These are phyloP conservation scores for Plasmodium vivax DNA, from an alignment of 169 alveolate genomes.

Conservation along the genomic window DNA sequence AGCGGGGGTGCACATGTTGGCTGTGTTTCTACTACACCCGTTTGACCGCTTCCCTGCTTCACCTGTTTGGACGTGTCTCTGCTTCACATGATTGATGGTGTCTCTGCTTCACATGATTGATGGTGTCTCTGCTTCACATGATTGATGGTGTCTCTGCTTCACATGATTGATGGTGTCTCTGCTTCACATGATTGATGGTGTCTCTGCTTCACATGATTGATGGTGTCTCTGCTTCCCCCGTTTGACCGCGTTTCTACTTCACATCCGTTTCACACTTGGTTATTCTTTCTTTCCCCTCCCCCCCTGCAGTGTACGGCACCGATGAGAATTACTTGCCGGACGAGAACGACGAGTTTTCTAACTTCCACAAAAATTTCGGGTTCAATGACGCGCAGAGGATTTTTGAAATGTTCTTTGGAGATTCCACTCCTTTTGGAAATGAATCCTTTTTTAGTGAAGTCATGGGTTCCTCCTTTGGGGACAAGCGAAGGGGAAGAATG, in stretches of 20 bases:
- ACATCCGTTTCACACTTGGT: too few species aligned
- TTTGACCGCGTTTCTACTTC: neutral
- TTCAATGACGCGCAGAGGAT: slow-evolving; percentile 79
- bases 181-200: too few species aligned
- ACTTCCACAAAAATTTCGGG: slow-evolving; percentile 74
- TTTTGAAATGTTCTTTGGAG: slow-evolving; percentile 80
- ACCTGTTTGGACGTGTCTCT: too few species aligned
- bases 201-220: too few species aligned
- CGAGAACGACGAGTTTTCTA: slow-evolving; percentile 63
- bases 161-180: too few species aligned
- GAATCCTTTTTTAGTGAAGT: slow-evolving; percentile 70
- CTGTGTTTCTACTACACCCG: too few species aligned
- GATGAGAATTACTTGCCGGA: slow-evolving; percentile 36
- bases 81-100: neutral
- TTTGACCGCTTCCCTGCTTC: too few species aligned
- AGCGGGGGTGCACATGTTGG: neutral
- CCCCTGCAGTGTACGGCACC: slow-evolving; percentile 39
- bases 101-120: too few species aligned
- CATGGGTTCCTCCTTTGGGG: slow-evolving; percentile 57
- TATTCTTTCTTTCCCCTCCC: neutral
- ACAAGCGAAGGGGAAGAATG: slow-evolving; percentile 62
- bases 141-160: too few species aligned
- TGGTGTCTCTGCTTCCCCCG: too few species aligned
- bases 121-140: too few species aligned
- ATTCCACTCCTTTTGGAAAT: slow-evolving; percentile 55